Base-by-base conservation (phyloP, 1,284 basidiomycete genomes). In the Trametes pubescens region DNA sequence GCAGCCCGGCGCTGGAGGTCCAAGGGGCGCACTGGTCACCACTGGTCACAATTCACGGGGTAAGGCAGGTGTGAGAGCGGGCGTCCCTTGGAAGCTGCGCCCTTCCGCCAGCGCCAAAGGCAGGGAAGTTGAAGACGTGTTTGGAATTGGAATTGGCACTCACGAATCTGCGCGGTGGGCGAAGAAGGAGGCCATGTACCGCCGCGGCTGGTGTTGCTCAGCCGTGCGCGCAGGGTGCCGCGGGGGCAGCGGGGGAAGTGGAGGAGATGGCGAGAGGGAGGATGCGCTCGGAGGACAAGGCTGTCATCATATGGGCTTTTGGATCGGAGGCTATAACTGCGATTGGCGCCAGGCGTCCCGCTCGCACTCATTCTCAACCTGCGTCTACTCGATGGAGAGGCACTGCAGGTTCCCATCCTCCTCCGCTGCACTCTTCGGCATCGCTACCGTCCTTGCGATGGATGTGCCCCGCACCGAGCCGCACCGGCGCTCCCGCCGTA, bases 101-200 rank as follows among this genome's bases (percentile, higher is more conserved):
- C 26, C 47, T 18, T 40, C 34, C 21, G 38, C 52, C 26, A 26
- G 57, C 57, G 49, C 29, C 52, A 51, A 48, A 16, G 26, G 5
- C 48, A 24, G 24, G 22, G 47, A 26, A 29, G 24, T 48, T 16
- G 8, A 14, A 26, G 24, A 48, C 26, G 29, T 13, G 24, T 51
- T n/a, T 43, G 37, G 48, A 40, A 59, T 53, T 16, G 37, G 48
- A 40, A 59, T 53, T 16, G 37, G 37, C 32, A 66, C 71, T 69
- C 59, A 72, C 71, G 61, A 65, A 52, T 61, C 66, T 51, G 16
- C 54, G 56, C 66, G 69, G 35, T 70, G 71, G 24, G 60, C 46
- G 40, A 61, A 59, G 61, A 60, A 70, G 38, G 65, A 63, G 47
- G 61, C 46, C 69, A 70, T 70, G 46, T 56, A 11, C 26, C 34